These are phyloP conservation scores for Termitomyces sp. DNA, from an alignment of 768 basidiomycete genomes.

Conservation along the genomic window DNA sequence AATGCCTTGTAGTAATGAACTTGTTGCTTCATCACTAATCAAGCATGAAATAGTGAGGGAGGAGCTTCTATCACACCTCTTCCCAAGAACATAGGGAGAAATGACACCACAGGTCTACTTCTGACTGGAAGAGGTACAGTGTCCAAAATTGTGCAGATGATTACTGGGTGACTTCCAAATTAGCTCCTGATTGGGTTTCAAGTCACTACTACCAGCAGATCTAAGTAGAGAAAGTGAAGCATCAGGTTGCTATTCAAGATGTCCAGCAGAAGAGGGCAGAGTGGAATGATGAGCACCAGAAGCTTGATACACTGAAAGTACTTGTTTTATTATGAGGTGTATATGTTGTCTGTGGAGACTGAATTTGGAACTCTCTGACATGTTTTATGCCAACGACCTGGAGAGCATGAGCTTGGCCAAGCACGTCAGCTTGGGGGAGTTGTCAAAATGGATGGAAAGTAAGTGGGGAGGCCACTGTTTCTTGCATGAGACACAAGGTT, in stretches of 20 bases:
- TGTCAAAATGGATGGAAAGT: too few species aligned
- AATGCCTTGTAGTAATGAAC: conserved; percentile 23
- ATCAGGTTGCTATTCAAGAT: conserved; percentile 25
- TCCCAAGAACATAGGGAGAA: conserved; percentile 19
- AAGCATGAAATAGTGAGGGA: conserved; percentile 50
- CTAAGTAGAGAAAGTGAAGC: conserved; percentile 34
- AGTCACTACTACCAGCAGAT: conserved; percentile 48
- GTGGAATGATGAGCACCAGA: conserved; percentile 26
- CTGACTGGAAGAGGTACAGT: conserved; percentile 51
- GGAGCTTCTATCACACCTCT: conserved; percentile 54
- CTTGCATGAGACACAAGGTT: too few species aligned
- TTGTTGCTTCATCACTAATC: not conserved
- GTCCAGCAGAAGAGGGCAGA: conserved; percentile 23
- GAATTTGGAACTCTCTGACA: not conserved
- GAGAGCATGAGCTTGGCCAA: too few species aligned
- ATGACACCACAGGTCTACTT: conserved; percentile 42
- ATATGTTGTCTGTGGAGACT: not conserved
- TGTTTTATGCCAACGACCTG: too few species aligned
- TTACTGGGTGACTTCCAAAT: not conserved
- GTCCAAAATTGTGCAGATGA: conserved; percentile 43
- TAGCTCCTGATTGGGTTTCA: not conserved
- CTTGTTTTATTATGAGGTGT: not conserved
- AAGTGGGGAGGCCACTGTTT: too few species aligned
- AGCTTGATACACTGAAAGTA: conserved; percentile 33
- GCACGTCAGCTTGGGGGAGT: too few species aligned